Evolutionary conservation across 1,284 basidiomycete species (phyloP).

Genomic region (Rhizoctonia solani): DNA sequence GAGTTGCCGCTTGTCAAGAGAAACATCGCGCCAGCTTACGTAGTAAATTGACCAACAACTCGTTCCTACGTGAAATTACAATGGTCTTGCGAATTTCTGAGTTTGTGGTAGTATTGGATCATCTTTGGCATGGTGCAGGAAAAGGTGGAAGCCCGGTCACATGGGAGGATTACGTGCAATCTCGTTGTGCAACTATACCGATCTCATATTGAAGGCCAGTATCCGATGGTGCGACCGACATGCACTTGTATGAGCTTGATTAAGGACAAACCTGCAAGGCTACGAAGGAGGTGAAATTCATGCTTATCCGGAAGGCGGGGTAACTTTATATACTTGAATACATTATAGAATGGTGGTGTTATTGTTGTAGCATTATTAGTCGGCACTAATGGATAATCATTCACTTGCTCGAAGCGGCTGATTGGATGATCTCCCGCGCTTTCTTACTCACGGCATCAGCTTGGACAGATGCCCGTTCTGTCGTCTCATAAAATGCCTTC

Average conservation of each 20-base stretch:
- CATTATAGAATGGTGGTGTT: background rate
- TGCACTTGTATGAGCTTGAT: background rate
- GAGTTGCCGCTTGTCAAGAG: slow-evolving; percentile 4
- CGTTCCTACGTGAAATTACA: background rate
- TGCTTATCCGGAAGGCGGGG: background rate
- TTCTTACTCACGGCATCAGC: slow-evolving; percentile 33
- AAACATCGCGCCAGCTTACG: slow-evolving; percentile 4
- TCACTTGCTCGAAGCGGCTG: slow-evolving; percentile 3
- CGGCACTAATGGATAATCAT: background rate
- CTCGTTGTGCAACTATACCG: background rate
- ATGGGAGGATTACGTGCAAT: background rate
- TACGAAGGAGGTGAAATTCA: background rate
- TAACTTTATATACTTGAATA: background rate
- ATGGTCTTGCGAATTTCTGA: background rate
- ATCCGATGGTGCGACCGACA: background rate
- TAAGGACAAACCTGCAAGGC: background rate
- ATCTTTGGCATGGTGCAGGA: background rate
- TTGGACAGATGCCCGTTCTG: slow-evolving; percentile 24
- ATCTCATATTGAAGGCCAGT: background rate
- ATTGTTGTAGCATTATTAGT: background rate
- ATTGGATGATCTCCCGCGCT: slow-evolving; percentile 30
- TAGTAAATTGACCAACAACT: background rate
- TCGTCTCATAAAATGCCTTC: slow-evolving; percentile 35
- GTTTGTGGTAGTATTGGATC: background rate
- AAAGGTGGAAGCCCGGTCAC: background rate